phyloP scores from a whole-genome alignment of 2,329 filamentous ascomycete species.

The Trichoderma aggressivum region DNA sequence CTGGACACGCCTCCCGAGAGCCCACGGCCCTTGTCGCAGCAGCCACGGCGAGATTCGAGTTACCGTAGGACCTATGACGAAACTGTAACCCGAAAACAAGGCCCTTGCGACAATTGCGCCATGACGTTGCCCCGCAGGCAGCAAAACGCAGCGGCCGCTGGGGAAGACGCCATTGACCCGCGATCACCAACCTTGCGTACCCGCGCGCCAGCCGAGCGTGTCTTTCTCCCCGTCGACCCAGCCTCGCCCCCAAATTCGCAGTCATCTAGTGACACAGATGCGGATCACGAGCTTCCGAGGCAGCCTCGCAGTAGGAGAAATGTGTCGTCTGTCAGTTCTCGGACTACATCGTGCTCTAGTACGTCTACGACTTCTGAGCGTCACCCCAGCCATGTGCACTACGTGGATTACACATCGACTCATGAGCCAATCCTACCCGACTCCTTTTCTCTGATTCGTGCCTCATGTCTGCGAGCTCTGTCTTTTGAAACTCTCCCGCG shows the following conservation, averaged over 20 bases:
- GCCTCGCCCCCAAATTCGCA: slow-evolving; percentile 53
- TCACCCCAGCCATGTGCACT: slow-evolving; percentile 57
- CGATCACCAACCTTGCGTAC: slow-evolving; percentile 58
- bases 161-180: slow-evolving; percentile 35
- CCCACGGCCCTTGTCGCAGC: slow-evolving; percentile 43
- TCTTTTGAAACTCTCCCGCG: slow-evolving; percentile 65
- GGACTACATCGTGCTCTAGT: slow-evolving; percentile 52
- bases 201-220: slow-evolving; percentile 56
- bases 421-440: slow-evolving; percentile 59
- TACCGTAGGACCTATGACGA: slow-evolving; percentile 64
- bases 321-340: slow-evolving; percentile 42
- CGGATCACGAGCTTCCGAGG: slow-evolving; percentile 44
- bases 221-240: slow-evolving; percentile 48
- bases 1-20: slow-evolving; percentile 59
- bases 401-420: slow-evolving; percentile 65
- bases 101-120: slow-evolving; percentile 66
- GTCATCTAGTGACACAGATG: slow-evolving; percentile 50
- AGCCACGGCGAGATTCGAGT: slow-evolving; percentile 52
- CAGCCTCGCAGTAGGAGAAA: slow-evolving; percentile 41
- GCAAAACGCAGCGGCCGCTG: slow-evolving; percentile 26
- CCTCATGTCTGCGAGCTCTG: slow-evolving; percentile 63
- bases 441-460: slow-evolving; percentile 65
- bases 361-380: slow-evolving; percentile 47
- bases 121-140: slow-evolving; percentile 55
- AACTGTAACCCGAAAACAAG: slow-evolving; percentile 60